These are phyloP conservation scores for Fremontodendron californicum DNA, from an alignment of 345 rosid genomes.

Conservation along the genomic window DNA sequence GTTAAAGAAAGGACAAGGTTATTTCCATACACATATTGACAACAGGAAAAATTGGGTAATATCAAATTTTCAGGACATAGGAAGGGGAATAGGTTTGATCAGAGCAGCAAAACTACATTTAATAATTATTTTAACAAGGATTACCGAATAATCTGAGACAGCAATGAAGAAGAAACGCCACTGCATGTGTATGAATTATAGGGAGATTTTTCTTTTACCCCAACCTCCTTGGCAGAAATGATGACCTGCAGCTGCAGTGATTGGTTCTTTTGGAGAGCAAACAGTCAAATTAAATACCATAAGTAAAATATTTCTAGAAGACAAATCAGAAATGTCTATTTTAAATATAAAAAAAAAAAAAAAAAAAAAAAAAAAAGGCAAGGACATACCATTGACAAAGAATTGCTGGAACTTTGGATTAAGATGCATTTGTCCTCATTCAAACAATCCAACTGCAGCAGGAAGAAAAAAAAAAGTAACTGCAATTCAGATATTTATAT, in stretches of 20 bases:
- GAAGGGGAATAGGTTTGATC: background rate
- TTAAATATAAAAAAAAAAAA: background rate
- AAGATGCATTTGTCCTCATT: slow-evolving; percentile 65
- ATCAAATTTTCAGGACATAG: background rate
- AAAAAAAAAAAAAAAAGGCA: slow-evolving; percentile 13
- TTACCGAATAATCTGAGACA: slow-evolving; percentile 80
- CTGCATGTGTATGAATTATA: slow-evolving; percentile 63
- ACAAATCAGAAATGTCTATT: background rate
- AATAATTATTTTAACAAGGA: slow-evolving; percentile 1
- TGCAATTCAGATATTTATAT: background rate
- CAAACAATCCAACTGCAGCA: slow-evolving; percentile 58
- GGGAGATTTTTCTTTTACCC: slow-evolving; percentile 77
- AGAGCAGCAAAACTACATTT: background rate
- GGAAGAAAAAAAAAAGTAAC: background rate
- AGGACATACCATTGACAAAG: slow-evolving; percentile 55
- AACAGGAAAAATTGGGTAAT: background rate
- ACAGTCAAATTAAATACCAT: background rate
- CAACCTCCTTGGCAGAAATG: slow-evolving; percentile 85
- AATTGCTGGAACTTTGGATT: slow-evolving; percentile 59
- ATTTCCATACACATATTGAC: background rate
- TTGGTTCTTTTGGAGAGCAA: slow-evolving; percentile 45
- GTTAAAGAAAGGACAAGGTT: background rate
- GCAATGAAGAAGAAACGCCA: slow-evolving; percentile 65
- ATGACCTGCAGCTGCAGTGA: slow-evolving; percentile 60
- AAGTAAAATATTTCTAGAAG: background rate